Base-by-base conservation (phyloP, 2,329 filamentous ascomycete genomes). In the Colletotrichum horii region DNA sequence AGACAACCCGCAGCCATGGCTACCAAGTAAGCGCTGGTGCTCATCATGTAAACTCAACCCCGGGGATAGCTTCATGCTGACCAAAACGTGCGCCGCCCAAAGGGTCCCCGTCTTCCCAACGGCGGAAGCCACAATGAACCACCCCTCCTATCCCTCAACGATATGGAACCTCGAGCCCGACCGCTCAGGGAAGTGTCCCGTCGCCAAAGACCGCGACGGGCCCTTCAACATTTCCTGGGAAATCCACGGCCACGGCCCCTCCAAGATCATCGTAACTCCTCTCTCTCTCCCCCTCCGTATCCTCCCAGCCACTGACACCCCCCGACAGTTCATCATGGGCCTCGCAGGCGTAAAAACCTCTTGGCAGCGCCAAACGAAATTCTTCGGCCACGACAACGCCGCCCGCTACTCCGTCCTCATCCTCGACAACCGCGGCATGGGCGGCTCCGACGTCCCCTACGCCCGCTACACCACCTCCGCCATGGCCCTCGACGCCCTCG, bases 341-440 rank as follows among this genome's bases (percentile, higher is more conserved):
- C 89, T 97, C 5, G 95, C 93, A 48, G 92, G 93, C 71, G 89
- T 88, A 75, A 88, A 90, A 81, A 88, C 91, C 58, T 89, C 92
- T 71, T 97, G 94, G 94, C 95, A 97, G 86, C 92, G 94, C 69
- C 95, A 97, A 82, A 97, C 93, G 12, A 91, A 93, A 78, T 90
- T 95, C 85, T 96, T 97, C 81, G 95, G 94, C 67, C 95, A 98
- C 85, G 88, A 91, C 66, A 88, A 91, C 76, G 89, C 87, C 62
- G 87, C 91, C 76, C 87, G 89, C 78, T 97, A 96, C 86, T 93
- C 94, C 0, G 93, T 93, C 71, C 89, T 98, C 8, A 85, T 97
- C 71, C 88, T 95, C 78, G 96, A 98, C 86, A 98, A 98, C 85
- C 92, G 96, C 79, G 95, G 96, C 77, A 94, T 97, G 81, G 96